These are phyloP conservation scores for Amanita fuliginea DNA, from an alignment of 768 basidiomycete species.

Conservation along the genomic window DNA sequence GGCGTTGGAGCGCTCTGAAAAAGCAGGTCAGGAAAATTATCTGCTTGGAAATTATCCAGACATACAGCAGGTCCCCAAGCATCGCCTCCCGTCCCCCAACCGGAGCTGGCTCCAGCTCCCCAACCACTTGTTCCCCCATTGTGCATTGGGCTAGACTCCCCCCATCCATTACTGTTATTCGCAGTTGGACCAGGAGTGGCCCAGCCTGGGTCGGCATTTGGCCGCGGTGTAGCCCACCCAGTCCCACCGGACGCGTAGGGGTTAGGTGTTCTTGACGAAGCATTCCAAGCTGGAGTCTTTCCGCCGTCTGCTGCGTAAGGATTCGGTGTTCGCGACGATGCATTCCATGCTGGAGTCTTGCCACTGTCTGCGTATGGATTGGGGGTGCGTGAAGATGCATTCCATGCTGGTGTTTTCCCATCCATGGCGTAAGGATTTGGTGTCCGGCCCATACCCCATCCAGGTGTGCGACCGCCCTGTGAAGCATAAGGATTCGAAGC, in stretches of 20 bases:
- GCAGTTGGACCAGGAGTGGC: constrained; percentile 4
- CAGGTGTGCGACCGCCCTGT: constrained; percentile 21
- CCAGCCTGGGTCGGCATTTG: constrained; percentile 3
- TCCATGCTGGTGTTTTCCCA: constrained; percentile 48
- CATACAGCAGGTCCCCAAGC: constrained; percentile 20
- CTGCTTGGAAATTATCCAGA: constrained; percentile 8
- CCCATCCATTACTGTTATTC: constrained; percentile 16
- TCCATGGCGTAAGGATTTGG: constrained; percentile 59
- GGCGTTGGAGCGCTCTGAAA: constrained; percentile 44
- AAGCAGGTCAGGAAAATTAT: constrained; percentile 1
- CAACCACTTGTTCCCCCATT: constrained; percentile 15
- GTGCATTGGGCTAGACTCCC: constrained; percentile 38
- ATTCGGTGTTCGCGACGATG: constrained; percentile 60
- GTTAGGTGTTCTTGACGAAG: constrained; percentile 57
- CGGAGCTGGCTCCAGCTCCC: constrained; percentile 14
- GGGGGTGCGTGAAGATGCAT: constrained; percentile 48
- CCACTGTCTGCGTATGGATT: constrained; percentile 59
- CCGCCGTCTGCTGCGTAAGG: constrained; percentile 47
- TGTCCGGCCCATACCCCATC: constrained; percentile 33
- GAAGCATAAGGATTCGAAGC: constrained; percentile 26
- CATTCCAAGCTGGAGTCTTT: constrained; percentile 61
- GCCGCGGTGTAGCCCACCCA: constrained; percentile 14
- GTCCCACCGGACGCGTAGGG: constrained; percentile 45
- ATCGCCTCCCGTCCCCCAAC: constrained; percentile 19
- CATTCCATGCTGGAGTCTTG: constrained; percentile 55